Conservation (phyloP, 1,139 yeast species). For the Pichia terricola region DNA sequence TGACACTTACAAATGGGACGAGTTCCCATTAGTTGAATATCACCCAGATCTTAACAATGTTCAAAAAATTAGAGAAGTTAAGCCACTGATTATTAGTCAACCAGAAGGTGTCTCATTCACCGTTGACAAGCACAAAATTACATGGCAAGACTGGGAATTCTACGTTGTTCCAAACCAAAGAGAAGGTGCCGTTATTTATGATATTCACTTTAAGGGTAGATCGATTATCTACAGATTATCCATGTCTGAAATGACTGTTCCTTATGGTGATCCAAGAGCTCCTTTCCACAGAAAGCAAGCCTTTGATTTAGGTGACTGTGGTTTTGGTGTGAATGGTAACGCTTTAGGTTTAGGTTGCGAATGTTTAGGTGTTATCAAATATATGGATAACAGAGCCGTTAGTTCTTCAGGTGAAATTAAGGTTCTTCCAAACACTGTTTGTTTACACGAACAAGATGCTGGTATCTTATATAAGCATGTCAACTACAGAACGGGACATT, state of each 20-base stretch:
- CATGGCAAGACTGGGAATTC: slow-evolving; percentile 91
- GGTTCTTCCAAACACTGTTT: slow-evolving; percentile 62
- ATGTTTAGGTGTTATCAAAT: slow-evolving; percentile 80
- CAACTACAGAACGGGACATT: slow-evolving; percentile 66
- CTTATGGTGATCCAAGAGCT: slow-evolving; percentile 84
- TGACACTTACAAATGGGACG: slow-evolving; percentile 54
- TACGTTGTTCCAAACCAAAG: slow-evolving; percentile 66
- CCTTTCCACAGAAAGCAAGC: slow-evolving; percentile 92
- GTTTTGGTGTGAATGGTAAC: slow-evolving; percentile 76
- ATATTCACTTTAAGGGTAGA: slow-evolving; percentile 73
- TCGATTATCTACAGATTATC: slow-evolving; percentile 71
- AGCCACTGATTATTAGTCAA: slow-evolving; percentile 68
- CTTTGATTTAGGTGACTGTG: slow-evolving; percentile 86
- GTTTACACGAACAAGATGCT: slow-evolving; percentile 86
- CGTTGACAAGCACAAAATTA: slow-evolving; percentile 51
- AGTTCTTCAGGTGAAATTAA: slow-evolving; percentile 58
- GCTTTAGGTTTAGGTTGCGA: slow-evolving; percentile 74
- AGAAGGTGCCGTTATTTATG: slow-evolving; percentile 78
- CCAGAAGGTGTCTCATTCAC: slow-evolving; percentile 82
- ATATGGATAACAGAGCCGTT: slow-evolving; percentile 58
- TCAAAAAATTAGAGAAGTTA: slow-evolving; percentile 44
- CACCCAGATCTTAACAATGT: slow-evolving; percentile 68
- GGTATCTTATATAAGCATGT: slow-evolving; percentile 79
- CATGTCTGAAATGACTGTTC: slow-evolving; percentile 84
- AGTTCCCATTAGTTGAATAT: slow-evolving; percentile 56